Percentiles rank a stretch among this genome's conserved stretches.
These are phyloP conservation scores for Botrytis sinoallii DNA, from an alignment of 2,329 filamentous ascomycete species.

Conservation along the genomic window DNA sequence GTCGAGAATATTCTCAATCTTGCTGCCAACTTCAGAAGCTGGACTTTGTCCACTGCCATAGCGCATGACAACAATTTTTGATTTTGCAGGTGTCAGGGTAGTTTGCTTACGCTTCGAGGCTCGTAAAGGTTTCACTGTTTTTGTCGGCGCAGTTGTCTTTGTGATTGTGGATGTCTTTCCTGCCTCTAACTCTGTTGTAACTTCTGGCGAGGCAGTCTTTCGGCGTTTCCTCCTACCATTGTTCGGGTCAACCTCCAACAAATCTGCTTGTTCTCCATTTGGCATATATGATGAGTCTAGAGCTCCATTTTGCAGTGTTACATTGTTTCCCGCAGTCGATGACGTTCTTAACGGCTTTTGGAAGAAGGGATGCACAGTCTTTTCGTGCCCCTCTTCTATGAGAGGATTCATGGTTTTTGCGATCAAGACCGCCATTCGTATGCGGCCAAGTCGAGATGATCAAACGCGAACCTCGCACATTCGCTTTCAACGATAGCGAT, in stretches of 20 bases:
- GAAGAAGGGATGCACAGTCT: conserved; percentile 36
- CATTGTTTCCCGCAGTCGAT: background rate
- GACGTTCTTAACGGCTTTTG: conserved; percentile 33
- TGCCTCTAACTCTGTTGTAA: background rate
- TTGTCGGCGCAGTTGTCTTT: background rate
- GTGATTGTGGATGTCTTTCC: background rate
- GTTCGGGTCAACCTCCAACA: conserved; percentile 36
- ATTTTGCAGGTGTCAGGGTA: conserved; percentile 12
- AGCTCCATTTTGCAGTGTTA: background rate
- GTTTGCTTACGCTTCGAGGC: conserved; percentile 1
- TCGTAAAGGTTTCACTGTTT: background rate
- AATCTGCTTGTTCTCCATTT: conserved; percentile 22
- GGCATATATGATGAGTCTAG: background rate
- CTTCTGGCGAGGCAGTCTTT: conserved; percentile 39
- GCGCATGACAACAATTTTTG: conserved; percentile 51
- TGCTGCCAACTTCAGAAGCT: conserved; percentile 51
- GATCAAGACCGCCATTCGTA: conserved; percentile 35
- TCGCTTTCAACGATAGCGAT: conserved; percentile 17
- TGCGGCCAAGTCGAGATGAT: conserved; percentile 4
- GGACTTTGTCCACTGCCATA: conserved; percentile 54
- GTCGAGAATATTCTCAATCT: conserved; percentile 61
- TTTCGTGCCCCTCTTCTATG: conserved; percentile 29
- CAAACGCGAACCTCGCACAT: conserved; percentile 33
- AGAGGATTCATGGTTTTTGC: conserved; percentile 34
- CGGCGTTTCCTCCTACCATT: conserved; percentile 44